Evolutionary conservation across 441 rosid species (phyloP).

Genomic region (Adansonia gregorii): DNA sequence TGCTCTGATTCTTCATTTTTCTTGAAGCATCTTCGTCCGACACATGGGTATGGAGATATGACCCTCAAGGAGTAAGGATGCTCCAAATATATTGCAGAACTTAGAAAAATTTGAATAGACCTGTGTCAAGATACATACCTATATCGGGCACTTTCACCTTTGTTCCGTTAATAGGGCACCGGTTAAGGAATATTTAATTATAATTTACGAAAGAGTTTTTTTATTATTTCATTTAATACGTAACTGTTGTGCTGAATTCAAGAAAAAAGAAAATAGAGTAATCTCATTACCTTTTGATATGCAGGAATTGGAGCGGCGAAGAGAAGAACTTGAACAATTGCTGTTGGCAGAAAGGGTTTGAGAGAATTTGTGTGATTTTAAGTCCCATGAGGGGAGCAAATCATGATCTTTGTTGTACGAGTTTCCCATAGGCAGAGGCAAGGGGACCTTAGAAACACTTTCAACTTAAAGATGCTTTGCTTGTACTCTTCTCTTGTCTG

Average conservation of each 20-base stretch:
- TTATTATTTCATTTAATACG: background rate
- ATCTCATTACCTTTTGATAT: constrained; percentile 19
- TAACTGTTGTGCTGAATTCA: background rate
- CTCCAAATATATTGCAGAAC: too few relatives aligned
- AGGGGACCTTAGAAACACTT: background rate
- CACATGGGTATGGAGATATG: too few relatives aligned
- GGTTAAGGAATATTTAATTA: background rate
- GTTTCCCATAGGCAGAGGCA: background rate
- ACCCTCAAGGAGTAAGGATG: too few relatives aligned
- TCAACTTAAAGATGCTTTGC: background rate
- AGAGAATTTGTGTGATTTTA: constrained; percentile 13
- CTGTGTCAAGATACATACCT: too few relatives aligned
- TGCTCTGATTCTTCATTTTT: too few relatives aligned
- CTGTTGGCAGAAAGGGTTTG: constrained; percentile 49
- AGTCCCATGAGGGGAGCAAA: background rate
- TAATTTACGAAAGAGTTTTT: too few relatives aligned
- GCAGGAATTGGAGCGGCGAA: constrained; percentile 68
- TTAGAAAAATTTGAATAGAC: too few relatives aligned
- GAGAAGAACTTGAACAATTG: constrained; percentile 73
- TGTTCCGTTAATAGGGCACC: background rate
- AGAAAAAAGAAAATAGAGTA: background rate
- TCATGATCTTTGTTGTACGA: background rate
- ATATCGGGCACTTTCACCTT: too few relatives aligned
- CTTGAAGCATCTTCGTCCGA: too few relatives aligned
- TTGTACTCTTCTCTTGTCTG: background rate